Evolutionary conservation across 2,329 filamentous ascomycete genomes (phyloP).

Genomic region (Aspergillus quadrilineatus): DNA sequence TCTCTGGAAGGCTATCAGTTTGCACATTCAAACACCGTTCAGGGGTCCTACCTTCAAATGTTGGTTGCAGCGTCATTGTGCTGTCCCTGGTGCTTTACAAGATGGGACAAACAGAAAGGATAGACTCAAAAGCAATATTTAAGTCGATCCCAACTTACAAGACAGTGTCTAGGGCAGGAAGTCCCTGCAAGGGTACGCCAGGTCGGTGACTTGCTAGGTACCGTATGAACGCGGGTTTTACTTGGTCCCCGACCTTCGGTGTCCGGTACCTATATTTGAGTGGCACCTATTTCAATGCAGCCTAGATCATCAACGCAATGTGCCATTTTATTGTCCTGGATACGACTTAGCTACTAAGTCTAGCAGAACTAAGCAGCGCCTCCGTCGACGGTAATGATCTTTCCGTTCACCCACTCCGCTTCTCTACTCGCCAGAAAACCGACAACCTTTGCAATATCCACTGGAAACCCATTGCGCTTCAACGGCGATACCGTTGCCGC

Average conservation of each 20-base stretch:
- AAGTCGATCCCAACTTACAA: not conserved
- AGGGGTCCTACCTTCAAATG: slow-evolving; percentile 6
- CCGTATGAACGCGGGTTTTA: no score
- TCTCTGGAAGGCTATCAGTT: not conserved
- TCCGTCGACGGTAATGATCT: slow-evolving; percentile 3
- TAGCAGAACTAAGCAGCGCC: not conserved
- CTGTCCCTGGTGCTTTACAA: not conserved
- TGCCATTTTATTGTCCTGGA: not conserved
- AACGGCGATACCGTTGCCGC: slow-evolving; percentile 7
- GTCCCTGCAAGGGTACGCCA: not conserved
- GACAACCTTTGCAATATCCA: slow-evolving; percentile 14
- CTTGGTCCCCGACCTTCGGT: not conserved
- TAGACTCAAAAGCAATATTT: not conserved
- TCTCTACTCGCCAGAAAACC: slow-evolving; percentile 10
- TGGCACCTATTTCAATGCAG: not conserved
- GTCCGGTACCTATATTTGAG: not conserved
- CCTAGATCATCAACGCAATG: not conserved
- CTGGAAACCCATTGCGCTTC: slow-evolving; percentile 4
- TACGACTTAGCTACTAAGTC: not conserved
- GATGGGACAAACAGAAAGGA: no score
- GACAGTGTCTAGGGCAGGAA: not conserved
- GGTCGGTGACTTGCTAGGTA: not conserved
- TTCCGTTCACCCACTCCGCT: slow-evolving; percentile 14
- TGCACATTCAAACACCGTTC: not conserved
- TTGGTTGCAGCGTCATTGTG: slow-evolving; percentile 23